These are phyloP conservation scores for Funneliformis geosporum DNA, from an alignment of 192 early-diverging fungal species.

Conservation along the genomic window DNA sequence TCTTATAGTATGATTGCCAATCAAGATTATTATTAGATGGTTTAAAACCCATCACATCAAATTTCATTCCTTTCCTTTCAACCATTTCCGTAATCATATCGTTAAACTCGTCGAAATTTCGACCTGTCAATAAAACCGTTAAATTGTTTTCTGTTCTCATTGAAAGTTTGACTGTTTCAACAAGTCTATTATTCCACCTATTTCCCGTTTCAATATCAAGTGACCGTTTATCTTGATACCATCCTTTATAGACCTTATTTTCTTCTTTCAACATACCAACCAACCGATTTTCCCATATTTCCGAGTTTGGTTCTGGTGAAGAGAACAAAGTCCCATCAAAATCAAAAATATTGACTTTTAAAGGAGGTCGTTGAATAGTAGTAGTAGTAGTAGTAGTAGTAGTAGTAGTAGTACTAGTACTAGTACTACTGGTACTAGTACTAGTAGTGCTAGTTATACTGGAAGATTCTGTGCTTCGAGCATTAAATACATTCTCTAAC, in stretches of 20 bases:
- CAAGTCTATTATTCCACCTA: conserved; percentile 5
- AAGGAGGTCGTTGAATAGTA: not conserved
- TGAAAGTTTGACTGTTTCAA: not conserved
- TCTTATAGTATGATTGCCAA: not conserved
- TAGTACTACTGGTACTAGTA: too few species aligned
- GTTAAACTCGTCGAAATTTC: not conserved
- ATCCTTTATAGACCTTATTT: not conserved
- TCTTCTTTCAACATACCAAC: not conserved
- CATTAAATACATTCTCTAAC: too few species aligned
- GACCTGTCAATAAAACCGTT: conserved; percentile 7
- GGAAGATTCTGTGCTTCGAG: too few species aligned
- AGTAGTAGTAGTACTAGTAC: too few species aligned
- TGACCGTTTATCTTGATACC: conserved; percentile 5
- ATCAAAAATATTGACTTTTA: conserved; percentile 1
- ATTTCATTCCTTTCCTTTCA: not conserved
- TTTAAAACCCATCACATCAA: conserved; percentile 12
- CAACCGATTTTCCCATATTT: not conserved
- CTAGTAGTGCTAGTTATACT: too few species aligned
- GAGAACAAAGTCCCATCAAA: conserved; percentile 20
- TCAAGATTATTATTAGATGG: not conserved
- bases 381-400: too few species aligned
- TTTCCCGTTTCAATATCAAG: not conserved
- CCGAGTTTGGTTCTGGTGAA: not conserved
- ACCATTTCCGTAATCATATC: not conserved
- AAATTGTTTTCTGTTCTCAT: not conserved